A percentile compares a stretch with the other conserved stretches of the same genome.
Conservation (phyloP, 768 basidiomycete genomes). For the Agaricus subrufescens region DNA sequence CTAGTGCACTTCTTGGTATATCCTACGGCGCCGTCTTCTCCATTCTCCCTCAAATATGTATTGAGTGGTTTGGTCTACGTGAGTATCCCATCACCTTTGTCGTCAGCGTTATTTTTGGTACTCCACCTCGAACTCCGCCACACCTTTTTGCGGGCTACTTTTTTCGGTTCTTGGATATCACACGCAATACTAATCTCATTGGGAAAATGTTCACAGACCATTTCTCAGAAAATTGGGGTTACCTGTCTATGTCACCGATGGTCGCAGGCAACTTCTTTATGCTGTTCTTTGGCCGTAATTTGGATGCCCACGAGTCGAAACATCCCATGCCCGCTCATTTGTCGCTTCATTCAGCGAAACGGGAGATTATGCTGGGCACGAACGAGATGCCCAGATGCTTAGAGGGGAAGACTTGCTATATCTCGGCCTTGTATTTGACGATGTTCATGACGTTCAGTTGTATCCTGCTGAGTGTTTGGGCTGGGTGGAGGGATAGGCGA, state of each 20-base stretch:
- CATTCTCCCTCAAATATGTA: constrained; percentile 65
- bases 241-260: constrained; percentile 66
- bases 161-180: neutral
- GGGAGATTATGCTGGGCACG: neutral
- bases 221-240: constrained; percentile 87
- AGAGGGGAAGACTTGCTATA: constrained; percentile 56
- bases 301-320: constrained; percentile 60
- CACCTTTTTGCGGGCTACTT: neutral
- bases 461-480: constrained; percentile 45
- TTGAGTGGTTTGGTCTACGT: constrained; percentile 91
- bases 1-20: constrained; percentile 49
- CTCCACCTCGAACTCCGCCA: neutral
- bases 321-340: neutral
- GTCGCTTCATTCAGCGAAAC: no score
- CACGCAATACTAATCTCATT: constrained; percentile 1
- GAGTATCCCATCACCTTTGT: constrained; percentile 23
- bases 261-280: constrained; percentile 83
- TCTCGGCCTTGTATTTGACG: constrained; percentile 50
- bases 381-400: constrained; percentile 41
- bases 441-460: constrained; percentile 40
- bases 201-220: constrained; percentile 19
- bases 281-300: constrained; percentile 74
- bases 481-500: constrained; percentile 42
- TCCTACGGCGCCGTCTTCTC: constrained; percentile 75
- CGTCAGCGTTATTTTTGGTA: neutral